Percentiles rank a stretch among this genome's conserved stretches.
These are phyloP conservation scores for Rhizopogon vinicolor DNA, from an alignment of 768 basidiomycete genomes.

Conservation along the genomic window DNA sequence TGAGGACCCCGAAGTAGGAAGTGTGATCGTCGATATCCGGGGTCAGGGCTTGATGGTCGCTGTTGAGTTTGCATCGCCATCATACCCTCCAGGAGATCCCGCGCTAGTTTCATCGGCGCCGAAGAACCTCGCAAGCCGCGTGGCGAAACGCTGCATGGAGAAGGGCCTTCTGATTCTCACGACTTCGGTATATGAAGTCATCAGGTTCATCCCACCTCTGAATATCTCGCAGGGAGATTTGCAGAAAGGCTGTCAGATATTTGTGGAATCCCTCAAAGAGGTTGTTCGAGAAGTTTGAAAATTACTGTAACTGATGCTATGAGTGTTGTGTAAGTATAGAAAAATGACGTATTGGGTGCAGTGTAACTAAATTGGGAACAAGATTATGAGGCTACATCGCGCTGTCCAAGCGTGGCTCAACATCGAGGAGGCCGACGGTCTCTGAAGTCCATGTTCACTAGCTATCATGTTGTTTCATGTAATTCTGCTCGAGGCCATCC, in stretches of 20 bases:
- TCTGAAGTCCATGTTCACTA: background rate
- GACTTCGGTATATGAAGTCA: slow-evolving; percentile 82
- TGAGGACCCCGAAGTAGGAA: slow-evolving; percentile 43
- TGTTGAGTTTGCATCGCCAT: slow-evolving; percentile 69
- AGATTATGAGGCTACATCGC: slow-evolving; percentile 1
- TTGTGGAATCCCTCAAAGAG: slow-evolving; percentile 66
- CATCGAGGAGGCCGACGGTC: slow-evolving; percentile 4
- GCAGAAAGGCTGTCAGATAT: slow-evolving; percentile 60
- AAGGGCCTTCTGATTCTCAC: slow-evolving; percentile 86
- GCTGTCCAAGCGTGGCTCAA: slow-evolving; percentile 10
- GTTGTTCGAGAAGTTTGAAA: slow-evolving; percentile 43
- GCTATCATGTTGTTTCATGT: slow-evolving; percentile 12
- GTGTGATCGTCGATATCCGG: slow-evolving; percentile 79
- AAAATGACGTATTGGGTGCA: background rate
- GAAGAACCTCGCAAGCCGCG: slow-evolving; percentile 57
- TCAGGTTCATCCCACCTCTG: slow-evolving; percentile 91
- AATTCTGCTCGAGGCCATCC: background rate
- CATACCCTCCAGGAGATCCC: slow-evolving; percentile 48
- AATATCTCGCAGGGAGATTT: slow-evolving; percentile 77
- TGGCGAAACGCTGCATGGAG: slow-evolving; percentile 78
- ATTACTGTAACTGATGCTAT: background rate
- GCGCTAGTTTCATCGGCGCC: slow-evolving; percentile 32
- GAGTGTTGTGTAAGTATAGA: background rate
- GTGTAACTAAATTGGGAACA: background rate
- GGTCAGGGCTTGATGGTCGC: slow-evolving; percentile 89